These are phyloP conservation scores for Diospyros kaki DNA, from an alignment of 148 eudicot genomes.

Conservation along the genomic window DNA sequence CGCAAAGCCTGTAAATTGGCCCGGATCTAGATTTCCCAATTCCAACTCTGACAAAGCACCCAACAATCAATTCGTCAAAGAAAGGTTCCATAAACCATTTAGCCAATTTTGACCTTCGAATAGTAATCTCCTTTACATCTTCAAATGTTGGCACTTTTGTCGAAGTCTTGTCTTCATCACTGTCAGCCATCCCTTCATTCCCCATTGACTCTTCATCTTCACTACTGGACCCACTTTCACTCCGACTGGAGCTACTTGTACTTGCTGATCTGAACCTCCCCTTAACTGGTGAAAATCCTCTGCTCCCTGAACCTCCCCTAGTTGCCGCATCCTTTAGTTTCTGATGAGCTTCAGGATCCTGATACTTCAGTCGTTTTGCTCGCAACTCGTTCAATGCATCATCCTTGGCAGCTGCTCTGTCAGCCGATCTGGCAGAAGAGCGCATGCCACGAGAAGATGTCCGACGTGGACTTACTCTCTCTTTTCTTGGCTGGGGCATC, in stretches of 20 bases:
- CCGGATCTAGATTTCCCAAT: constrained; percentile 79
- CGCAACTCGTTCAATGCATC: constrained; percentile 77
- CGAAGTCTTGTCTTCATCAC: constrained; percentile 75
- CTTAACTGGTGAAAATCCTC: constrained; percentile 62
- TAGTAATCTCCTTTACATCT: constrained; percentile 66
- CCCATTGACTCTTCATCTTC: constrained; percentile 67
- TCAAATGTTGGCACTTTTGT: constrained; percentile 64
- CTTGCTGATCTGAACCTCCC: constrained; percentile 50
- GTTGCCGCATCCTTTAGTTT: constrained; percentile 43
- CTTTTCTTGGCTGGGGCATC: constrained; percentile 54
- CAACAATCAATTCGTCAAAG: constrained; percentile 90
- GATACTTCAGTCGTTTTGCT: constrained; percentile 71
- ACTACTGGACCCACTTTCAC: constrained; percentile 71
- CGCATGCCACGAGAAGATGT: constrained; percentile 67
- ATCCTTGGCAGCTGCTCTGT: constrained; percentile 62
- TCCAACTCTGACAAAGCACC: constrained; percentile 97
- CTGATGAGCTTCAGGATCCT: constrained; percentile 41
- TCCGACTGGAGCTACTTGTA: constrained; percentile 61
- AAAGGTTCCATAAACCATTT: constrained; percentile 99
- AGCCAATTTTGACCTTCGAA: constrained; percentile 72
- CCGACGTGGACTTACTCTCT: constrained; percentile 52
- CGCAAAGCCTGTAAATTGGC: constrained; percentile 74
- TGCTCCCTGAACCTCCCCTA: constrained; percentile 36
- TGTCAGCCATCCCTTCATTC: constrained; percentile 52
- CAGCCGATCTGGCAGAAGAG: constrained; percentile 71